Base-by-base conservation (phyloP, 371 early-diverging fungal genomes). In the Apophysomyces variabilis region DNA sequence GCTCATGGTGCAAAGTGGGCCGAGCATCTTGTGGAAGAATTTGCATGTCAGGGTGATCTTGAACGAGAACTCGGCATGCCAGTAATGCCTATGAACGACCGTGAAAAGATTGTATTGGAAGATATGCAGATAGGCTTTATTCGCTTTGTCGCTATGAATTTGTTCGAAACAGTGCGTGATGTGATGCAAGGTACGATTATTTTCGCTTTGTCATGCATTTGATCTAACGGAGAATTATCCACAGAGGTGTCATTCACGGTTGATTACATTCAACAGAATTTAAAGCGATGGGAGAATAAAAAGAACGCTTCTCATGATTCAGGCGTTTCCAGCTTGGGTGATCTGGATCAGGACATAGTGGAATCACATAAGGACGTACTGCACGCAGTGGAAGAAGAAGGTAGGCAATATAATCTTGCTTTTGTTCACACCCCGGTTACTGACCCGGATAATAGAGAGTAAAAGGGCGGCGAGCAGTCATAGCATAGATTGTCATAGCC, bases 41-140 rank as follows among this genome's bases (percentile, higher is more conserved):
- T 84, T 69, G 75, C 74, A n/a, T 78, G 77, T 45, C 91, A 91
- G 70, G 89, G 87, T 18, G 86, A 89, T 63, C 69, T 86, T 16
- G 91, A 91, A 71, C 79, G 82, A 47, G 82, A 83, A 57, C 58
- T 89, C 57, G 87, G 87, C 0, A 65, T 88, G 21, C 76, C 82
- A 18, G 81, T 86, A 7, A 69, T 73, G 47, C 87, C 85, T 18
- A 68, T 84, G 56, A 85, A 83, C 57, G 86, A 89, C 45, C 72
- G 87, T 45, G 76, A 78, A 26, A 74, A 72, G 32, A 72, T 79
- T 6, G 69, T 81, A 59, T 77, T 85, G 68, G 83, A 85, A 64
- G 86, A 86, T 36, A 84, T 86, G 38, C 93, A 92, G 64, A 80
- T 91, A 38, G 84, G 84, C 1, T 92, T 92, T 57, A 92, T 92